Conservation (phyloP, 2,329 filamentous ascomycete species). For the Clonostachys rhizophaga region DNA sequence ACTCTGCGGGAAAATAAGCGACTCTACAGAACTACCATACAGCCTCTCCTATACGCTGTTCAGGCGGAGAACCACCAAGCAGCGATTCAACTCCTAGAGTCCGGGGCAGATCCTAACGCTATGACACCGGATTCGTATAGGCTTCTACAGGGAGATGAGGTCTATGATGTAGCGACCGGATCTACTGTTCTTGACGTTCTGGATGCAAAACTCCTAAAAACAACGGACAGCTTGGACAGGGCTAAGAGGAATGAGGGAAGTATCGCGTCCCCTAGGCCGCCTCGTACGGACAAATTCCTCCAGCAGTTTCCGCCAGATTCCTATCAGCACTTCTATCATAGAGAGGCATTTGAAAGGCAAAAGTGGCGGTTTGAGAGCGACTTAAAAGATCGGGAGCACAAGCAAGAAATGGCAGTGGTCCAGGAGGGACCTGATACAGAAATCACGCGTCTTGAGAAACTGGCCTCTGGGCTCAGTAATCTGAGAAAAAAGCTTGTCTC, state of each 20-base stretch:
- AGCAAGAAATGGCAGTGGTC: slow-evolving; percentile 39
- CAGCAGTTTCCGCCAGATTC: slow-evolving; percentile 41
- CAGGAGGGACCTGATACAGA: slow-evolving; percentile 8
- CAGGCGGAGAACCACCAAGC: slow-evolving; percentile 33
- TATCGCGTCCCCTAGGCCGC: slow-evolving; percentile 17
- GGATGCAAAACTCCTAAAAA: slow-evolving; percentile 11
- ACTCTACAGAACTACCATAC: slow-evolving; percentile 45
- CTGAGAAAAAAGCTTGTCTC: slow-evolving; percentile 50
- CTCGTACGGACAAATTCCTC: slow-evolving; percentile 48
- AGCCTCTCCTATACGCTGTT: slow-evolving; percentile 64
- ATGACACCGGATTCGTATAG: slow-evolving; percentile 36
- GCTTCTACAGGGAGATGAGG: slow-evolving; percentile 23
- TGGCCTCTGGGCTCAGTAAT: slow-evolving; percentile 45
- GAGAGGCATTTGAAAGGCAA: slow-evolving; percentile 21
- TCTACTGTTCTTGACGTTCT: slow-evolving; percentile 58
- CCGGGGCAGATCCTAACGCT: slow-evolving; percentile 62
- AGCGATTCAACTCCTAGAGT: slow-evolving; percentile 53
- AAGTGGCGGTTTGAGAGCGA: slow-evolving; percentile 18
- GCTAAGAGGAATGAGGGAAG: slow-evolving; percentile 24
- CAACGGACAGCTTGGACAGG: slow-evolving; percentile 32
- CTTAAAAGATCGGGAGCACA: slow-evolving; percentile 3
- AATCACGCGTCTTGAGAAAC: slow-evolving; percentile 40
- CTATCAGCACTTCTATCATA: slow-evolving; percentile 49
- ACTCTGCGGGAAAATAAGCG: slow-evolving; percentile 41
- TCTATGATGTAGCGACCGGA: slow-evolving; percentile 26